These are phyloP conservation scores for Suhomyces tanzawaensis DNA, from an alignment of 805 yeast genomes.

Conservation along the genomic window DNA sequence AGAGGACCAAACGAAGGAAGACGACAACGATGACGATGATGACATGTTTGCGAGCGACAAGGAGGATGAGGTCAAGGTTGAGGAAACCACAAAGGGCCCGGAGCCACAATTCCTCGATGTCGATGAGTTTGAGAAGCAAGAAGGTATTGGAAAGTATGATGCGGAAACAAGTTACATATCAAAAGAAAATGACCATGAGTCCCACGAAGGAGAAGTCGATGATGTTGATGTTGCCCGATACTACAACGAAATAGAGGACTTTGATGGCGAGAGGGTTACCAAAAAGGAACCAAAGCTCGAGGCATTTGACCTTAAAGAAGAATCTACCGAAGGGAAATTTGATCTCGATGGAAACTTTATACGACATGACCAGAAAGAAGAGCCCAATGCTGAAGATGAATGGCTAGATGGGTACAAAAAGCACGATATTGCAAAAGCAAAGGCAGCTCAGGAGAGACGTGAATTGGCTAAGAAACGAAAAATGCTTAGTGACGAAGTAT, in stretches of 20 bases:
- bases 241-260: slow-evolving; percentile 28
- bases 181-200: slow-evolving; percentile 5
- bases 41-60: slow-evolving; percentile 44
- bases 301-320: slow-evolving; percentile 59
- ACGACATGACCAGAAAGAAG: slow-evolving; percentile 33
- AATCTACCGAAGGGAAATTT: slow-evolving; percentile 56
- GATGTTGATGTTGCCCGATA: slow-evolving; percentile 11
- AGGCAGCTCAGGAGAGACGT: slow-evolving; percentile 33
- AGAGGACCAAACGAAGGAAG: slow-evolving; percentile 11
- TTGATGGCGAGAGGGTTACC: slow-evolving; percentile 6
- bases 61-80: slow-evolving; percentile 9
- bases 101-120: slow-evolving; percentile 27
- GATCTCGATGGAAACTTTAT: slow-evolving; percentile 62
- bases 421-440: slow-evolving; percentile 41
- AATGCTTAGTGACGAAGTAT: slow-evolving; percentile 8
- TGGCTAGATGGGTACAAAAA: slow-evolving; percentile 37
- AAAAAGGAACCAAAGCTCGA: slow-evolving; percentile 47
- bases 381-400: slow-evolving; percentile 23
- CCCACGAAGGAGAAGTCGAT: slow-evolving; percentile 12
- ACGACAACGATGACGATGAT: slow-evolving; percentile 22
- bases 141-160: slow-evolving; percentile 21
- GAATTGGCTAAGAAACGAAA: slow-evolving; percentile 17
- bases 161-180: slow-evolving; percentile 11
- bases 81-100: slow-evolving; percentile 3
- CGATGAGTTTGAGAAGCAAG: slow-evolving; percentile 30